Base-by-base conservation (phyloP, 2,329 filamentous ascomycete genomes). In the Camptophora hylomeconis region DNA sequence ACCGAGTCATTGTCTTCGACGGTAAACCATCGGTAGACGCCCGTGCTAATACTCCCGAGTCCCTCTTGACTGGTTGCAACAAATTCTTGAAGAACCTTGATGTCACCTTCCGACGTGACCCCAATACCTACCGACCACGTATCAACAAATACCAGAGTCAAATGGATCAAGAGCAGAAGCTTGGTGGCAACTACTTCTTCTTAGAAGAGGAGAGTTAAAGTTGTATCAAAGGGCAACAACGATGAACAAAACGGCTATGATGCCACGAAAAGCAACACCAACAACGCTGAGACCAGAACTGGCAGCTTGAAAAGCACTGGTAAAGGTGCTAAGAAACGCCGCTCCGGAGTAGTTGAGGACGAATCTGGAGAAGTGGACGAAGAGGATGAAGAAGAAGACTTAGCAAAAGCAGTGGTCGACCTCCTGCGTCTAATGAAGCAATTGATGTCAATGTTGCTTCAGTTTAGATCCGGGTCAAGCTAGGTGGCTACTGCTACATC, bases 81-180 rank as follows among this genome's bases (percentile, higher is more conserved):
- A 72, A 68, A 37, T 98, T 98, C 71, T 61, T 98, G 56, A 82
- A 92, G 72, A 94, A 84, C 59, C 66, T 98, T 39, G 83, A 98
- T 48, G 89, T 98, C 47, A 95, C 89, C 27, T 98, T 98, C 80
- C 82, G 89, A 50, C 84, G 92, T 54, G 89, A 98, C 52, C 89
- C 92, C 39, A 84, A 78, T 61, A 93, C 89, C 50, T 98, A 73
- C 71, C 78, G 89, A 38, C 89, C 92, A 39, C 83, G 92, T 61
- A 98, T 98, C 68, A 98, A 98, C 73, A 98, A 98, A 72, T 64
- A 74, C 51, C 77, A 86, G 58, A 89, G 80, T 52, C 89, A 98
- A 65, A 72, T 95, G 45, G 89, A 98, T 58, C 86, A 94, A 57
- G 89, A 95, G 54, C 89, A 98, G 69, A 98, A 98, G 69, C 47